phyloP scores from a whole-genome alignment of 805 yeast species.

The Sugiyamaella floridensis region DNA sequence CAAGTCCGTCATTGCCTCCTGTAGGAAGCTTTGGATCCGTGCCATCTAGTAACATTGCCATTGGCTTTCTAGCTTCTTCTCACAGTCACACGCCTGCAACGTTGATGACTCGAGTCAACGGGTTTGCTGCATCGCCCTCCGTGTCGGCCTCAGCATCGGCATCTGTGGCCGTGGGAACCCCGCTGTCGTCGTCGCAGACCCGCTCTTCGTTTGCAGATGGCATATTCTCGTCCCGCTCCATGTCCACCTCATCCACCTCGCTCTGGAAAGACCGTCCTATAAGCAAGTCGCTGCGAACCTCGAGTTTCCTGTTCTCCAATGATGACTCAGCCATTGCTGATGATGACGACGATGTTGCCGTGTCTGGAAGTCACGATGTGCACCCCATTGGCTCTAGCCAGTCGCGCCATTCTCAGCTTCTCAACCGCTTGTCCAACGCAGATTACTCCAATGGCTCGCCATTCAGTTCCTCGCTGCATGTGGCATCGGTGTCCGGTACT shows the following conservation, averaged over 20 bases:
- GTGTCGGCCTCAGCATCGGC: neutral
- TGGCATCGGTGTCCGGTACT: neutral
- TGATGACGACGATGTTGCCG: constrained; percentile 37
- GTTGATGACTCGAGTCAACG: neutral
- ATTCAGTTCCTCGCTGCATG: neutral
- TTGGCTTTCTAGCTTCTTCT: neutral
- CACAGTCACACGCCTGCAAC: neutral
- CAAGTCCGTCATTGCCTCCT: neutral
- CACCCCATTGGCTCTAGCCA: neutral
- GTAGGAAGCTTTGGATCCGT: neutral
- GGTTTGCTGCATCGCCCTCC: neutral
- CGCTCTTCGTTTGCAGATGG: constrained; percentile 7
- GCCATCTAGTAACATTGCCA: neutral
- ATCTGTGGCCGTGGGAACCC: neutral
- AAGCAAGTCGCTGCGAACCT: constrained; percentile 2
- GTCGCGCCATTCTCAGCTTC: neutral
- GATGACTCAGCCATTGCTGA: constrained; percentile 33
- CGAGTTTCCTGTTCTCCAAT: constrained; percentile 1
- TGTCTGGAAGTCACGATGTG: neutral
- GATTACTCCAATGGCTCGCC: neutral
- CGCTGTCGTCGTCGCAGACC: constrained; percentile 3
- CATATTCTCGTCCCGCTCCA: constrained; percentile 7
- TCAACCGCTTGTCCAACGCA: neutral
- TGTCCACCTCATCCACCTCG: constrained; percentile 10
- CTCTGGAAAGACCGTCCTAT: constrained; percentile 10